These are phyloP conservation scores for Sorghum bicolor DNA, from an alignment of 176 grass and related monocot species.

Conservation along the genomic window Sorghum_bicolor_NCBIv3 NC_012878.2:3981001-3981500, in stretches of 20 bases:
- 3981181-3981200: background rate
- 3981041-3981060: slow-evolving; percentile 4
- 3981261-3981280: background rate
- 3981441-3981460: slow-evolving; percentile 43
- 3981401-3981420: slow-evolving; percentile 1
- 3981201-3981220: slow-evolving; percentile 33
- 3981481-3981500: background rate
- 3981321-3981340: background rate
- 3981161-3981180: slow-evolving; percentile 13
- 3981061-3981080: background rate
- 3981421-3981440: background rate
- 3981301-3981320: slow-evolving; percentile 30
- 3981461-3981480: slow-evolving; percentile 9
- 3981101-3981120: background rate
- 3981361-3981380: slow-evolving; percentile 33
- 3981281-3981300: slow-evolving; percentile 23
- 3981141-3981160: slow-evolving; percentile 24
- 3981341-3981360: background rate
- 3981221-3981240: background rate
- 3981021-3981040: too few species aligned
- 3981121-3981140: background rate
- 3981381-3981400: slow-evolving; percentile 21
- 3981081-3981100: background rate
- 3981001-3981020: too few species aligned
- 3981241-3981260: background rate